Evolutionary conservation across 257 asterid genomes (phyloP), one percentile per base, ranked within the genome.

Genomic region (Thymus mandschuricus): DNA sequence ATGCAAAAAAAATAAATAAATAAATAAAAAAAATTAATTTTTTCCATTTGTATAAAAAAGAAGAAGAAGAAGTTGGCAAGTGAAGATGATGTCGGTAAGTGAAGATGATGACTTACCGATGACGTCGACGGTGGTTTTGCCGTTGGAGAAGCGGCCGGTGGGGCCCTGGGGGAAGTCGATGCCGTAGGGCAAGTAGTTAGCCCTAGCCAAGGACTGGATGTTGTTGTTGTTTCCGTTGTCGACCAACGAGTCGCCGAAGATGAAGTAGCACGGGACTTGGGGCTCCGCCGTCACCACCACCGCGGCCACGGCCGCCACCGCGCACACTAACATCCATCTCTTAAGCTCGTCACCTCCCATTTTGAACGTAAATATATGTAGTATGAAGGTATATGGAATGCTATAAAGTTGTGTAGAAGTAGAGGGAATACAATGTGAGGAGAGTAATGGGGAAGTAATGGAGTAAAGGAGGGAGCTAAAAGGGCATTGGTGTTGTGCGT

Each of bases 161-260:
- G 96, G 91, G 4, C 96, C 96, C 1, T 11, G 64, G 0, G 85
- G 73, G 46, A 77, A 89, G 76, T 89, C 96, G 5, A 87, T 56
- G 1, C 96, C 96, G 40, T 89, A 89, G 60, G 96, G 96, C 87
- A 85, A 78, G 81, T 85, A 89, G 38, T 89, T 87, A 13, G 96
- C 94, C 69, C 78, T 79, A 3, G 96, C 96, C 73, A 89, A 69
- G 1, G 96, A 89, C 49, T 71, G 76, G 13, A 89, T 89, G 52
- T 71, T 72, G 73, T 89, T 89, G 43, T 89, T 89, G 66, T 89
- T 89, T 1, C 96, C 96, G 66, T 87, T 87, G 46, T 89, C 96
- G 30, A 87, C 94, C 67, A 89, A 76, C 0, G 96, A 89, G 67
- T 89, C 96, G 15, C 96, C 96, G 41, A 89, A 89, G 46, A 85